Evolutionary conservation across 164 flowering plant species (phyloP).

Genomic region (Houttuynia cordata): DNA sequence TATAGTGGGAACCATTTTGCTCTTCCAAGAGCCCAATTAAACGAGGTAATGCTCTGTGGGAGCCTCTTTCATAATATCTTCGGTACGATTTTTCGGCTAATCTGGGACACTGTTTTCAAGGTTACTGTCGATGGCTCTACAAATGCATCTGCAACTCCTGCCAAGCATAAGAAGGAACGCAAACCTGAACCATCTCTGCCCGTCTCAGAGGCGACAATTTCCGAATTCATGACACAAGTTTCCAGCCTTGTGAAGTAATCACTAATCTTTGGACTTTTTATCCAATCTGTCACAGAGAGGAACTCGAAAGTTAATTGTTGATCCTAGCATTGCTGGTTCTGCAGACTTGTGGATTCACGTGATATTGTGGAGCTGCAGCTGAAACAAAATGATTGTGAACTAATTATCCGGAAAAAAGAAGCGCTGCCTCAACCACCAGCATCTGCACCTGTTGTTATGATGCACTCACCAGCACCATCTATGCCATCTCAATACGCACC

Average conservation of each 20-base stretch:
- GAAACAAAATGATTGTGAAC: constrained; percentile 68
- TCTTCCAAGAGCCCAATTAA: constrained; percentile 34
- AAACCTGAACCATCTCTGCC: constrained; percentile 19
- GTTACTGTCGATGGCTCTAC: constrained; percentile 41
- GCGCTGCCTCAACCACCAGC: constrained; percentile 53
- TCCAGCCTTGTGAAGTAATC: constrained; percentile 47
- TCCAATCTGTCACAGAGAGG: neutral
- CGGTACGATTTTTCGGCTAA: constrained; percentile 11
- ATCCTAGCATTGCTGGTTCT: neutral
- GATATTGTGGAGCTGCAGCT: constrained; percentile 77
- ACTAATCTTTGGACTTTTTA: neutral
- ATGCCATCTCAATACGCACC: constrained; percentile 13
- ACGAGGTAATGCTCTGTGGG: constrained; percentile 37
- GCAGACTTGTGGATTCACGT: constrained; percentile 81
- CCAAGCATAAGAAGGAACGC: constrained; percentile 20
- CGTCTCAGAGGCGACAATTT: constrained; percentile 40
- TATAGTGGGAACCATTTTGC: constrained; percentile 17
- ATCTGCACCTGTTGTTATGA: constrained; percentile 27
- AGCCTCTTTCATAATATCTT: constrained; percentile 16
- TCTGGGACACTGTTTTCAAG: constrained; percentile 32
- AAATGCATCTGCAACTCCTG: constrained; percentile 21
- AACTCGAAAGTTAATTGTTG: neutral
- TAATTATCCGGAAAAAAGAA: constrained; percentile 71
- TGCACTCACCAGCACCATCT: constrained; percentile 24
- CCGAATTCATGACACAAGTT: constrained; percentile 55